These are phyloP conservation scores for Lathyrus oleraceus DNA, from an alignment of 306 rosid species.

Conservation along the genomic window DNA sequence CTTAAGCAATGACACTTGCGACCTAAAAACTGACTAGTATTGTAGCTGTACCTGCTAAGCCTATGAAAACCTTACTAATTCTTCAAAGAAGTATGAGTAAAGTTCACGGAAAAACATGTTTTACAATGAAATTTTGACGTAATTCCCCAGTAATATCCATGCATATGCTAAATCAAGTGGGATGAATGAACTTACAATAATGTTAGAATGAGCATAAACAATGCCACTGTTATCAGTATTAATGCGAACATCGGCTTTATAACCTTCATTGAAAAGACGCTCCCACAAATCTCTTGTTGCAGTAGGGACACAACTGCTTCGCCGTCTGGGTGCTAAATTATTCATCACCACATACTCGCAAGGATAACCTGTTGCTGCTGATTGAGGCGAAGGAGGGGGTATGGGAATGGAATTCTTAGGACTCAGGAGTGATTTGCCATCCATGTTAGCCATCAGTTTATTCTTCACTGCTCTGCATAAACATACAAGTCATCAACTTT, in stretches of 20 bases:
- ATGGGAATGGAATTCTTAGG: constrained; percentile 38
- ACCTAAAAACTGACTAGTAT: background rate
- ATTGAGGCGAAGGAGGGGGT: constrained; percentile 60
- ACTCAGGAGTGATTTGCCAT: constrained; percentile 26
- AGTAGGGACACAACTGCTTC: constrained; percentile 48
- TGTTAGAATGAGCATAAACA: constrained; percentile 70
- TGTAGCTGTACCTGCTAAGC: background rate
- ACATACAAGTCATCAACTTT: background rate
- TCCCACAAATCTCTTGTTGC: constrained; percentile 65
- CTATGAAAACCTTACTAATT: background rate
- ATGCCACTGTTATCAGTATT: constrained; percentile 63
- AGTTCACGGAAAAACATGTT: background rate
- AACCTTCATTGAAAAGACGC: constrained; percentile 67
- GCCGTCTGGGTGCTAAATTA: constrained; percentile 39
- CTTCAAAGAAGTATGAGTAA: background rate
- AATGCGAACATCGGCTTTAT: constrained; percentile 75
- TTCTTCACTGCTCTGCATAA: constrained; percentile 42
- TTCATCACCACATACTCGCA: constrained; percentile 26
- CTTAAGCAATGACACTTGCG: background rate
- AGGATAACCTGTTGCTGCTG: constrained; percentile 29
- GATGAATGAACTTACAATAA: constrained; percentile 69
- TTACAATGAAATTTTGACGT: constrained; percentile 10
- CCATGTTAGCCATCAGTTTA: constrained; percentile 43
- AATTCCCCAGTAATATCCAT: constrained; percentile 16
- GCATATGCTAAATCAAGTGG: constrained; percentile 3